These are phyloP conservation scores for Aegilops sharonensis DNA, from an alignment of 176 grass and related monocot species.

Conservation along the genomic window DNA sequence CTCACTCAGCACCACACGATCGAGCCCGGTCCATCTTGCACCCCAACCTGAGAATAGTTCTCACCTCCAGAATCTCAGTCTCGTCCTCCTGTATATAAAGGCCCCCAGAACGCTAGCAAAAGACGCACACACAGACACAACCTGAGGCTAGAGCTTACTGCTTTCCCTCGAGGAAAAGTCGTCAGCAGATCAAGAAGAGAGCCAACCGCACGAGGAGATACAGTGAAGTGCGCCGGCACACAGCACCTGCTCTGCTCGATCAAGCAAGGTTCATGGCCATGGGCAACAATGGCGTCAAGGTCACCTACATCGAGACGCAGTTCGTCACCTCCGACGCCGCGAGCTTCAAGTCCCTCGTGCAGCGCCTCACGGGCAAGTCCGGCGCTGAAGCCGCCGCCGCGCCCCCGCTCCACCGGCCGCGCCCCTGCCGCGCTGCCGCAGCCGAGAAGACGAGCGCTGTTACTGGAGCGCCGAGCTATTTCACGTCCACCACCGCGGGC, in stretches of 20 bases:
- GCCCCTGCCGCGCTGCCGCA: neutral
- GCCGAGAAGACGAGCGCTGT: neutral
- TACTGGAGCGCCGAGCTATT: no score
- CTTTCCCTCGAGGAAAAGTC: neutral
- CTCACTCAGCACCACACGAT: neutral
- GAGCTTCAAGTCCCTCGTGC: conserved; percentile 54
- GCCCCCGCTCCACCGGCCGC: neutral
- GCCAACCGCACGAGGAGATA: neutral
- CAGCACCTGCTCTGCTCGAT: no score
- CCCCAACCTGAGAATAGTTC: neutral
- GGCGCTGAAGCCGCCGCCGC: neutral
- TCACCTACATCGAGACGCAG: conserved; percentile 53
- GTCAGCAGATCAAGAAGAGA: neutral
- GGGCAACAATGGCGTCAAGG: conserved; percentile 26
- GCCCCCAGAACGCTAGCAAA: neutral
- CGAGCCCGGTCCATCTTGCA: neutral
- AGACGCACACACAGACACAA: neutral
- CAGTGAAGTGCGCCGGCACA: no score
- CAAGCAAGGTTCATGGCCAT: conserved; percentile 6
- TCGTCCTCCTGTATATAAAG: neutral
- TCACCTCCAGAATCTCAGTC: neutral
- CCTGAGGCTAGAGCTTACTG: neutral
- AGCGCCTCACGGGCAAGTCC: conserved; percentile 47
- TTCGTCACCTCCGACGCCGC: conserved; percentile 49
- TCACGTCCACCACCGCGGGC: neutral